phyloP scores from a whole-genome alignment of 495 filamentous ascomycete species.

The Chaetomium fimeti region DNA sequence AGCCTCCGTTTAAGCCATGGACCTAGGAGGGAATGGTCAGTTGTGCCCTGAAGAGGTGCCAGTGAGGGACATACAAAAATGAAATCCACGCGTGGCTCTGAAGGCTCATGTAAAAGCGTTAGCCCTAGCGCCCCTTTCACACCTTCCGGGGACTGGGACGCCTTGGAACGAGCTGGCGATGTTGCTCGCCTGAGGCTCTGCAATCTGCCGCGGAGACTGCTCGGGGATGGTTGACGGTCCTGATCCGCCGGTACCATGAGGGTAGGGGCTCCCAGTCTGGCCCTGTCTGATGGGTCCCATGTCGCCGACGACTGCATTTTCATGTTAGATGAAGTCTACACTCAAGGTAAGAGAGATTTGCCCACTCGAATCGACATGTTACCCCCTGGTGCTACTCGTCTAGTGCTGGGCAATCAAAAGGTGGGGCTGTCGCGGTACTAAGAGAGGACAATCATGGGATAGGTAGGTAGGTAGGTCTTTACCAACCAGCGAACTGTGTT shows the following conservation, averaged over 20 bases:
- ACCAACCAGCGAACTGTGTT: too few species aligned
- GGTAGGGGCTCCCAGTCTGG: conserved; percentile 6
- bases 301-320: conserved; percentile 16
- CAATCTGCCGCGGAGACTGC: conserved; percentile 17
- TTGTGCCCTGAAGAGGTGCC: neutral
- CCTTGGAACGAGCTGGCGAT: conserved; percentile 21
- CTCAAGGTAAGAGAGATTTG: neutral
- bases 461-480: neutral
- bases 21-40: conserved; percentile 19
- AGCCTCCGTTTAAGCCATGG: conserved; percentile 36
- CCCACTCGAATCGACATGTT: conserved; percentile 6
- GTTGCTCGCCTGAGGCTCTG: conserved; percentile 21
- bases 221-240: conserved; percentile 18
- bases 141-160: conserved; percentile 19
- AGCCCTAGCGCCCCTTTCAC: conserved; percentile 19
- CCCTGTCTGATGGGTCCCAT: conserved; percentile 12
- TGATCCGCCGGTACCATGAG: conserved; percentile 6
- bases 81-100: conserved; percentile 28
- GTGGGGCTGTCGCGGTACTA: neutral
- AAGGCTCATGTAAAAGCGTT: conserved; percentile 24
- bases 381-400: neutral
- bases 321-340: neutral
- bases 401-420: neutral
- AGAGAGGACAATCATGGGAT: neutral
- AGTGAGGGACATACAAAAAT: conserved; percentile 25